Evolutionary conservation across 768 basidiomycete genomes (phyloP).

Genomic region (Tricholoma furcatifolium): DNA sequence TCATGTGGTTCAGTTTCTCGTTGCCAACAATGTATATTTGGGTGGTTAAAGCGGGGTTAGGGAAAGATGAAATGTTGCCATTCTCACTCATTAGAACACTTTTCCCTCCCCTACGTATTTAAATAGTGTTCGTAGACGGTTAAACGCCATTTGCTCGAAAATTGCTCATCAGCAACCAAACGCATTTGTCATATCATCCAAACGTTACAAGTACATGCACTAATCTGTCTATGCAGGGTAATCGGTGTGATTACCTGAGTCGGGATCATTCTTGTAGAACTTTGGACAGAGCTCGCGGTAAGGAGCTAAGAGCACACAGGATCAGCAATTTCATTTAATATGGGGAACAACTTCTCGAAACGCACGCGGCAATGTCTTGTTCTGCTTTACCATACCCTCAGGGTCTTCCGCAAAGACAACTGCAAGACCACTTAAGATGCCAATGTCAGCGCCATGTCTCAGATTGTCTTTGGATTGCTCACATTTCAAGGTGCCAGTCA

Average conservation of each 20-base stretch:
- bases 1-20: neutral
- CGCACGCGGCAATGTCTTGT: constrained; percentile 2
- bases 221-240: neutral
- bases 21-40: neutral
- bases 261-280: constrained; percentile 1
- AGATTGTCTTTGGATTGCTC: neutral
- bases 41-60: neutral
- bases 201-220: too few species aligned
- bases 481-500: too few species aligned
- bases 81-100: constrained; percentile 1
- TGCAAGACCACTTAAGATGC: neutral
- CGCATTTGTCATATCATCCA: too few species aligned
- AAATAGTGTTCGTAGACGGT: too few species aligned
- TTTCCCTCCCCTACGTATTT: neutral
- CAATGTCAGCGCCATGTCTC: neutral
- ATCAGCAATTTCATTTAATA: neutral
- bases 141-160: too few species aligned
- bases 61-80: constrained; percentile 2
- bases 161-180: too few species aligned
- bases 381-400: constrained; percentile 1
- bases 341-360: neutral
- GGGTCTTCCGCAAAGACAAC: constrained; percentile 9
- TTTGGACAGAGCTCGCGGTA: constrained; percentile 4
- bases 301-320: neutral
- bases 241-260: constrained; percentile 1